phyloP scores from a whole-genome alignment of 208 protist species.

The Leishmania lainsoni region DNA sequence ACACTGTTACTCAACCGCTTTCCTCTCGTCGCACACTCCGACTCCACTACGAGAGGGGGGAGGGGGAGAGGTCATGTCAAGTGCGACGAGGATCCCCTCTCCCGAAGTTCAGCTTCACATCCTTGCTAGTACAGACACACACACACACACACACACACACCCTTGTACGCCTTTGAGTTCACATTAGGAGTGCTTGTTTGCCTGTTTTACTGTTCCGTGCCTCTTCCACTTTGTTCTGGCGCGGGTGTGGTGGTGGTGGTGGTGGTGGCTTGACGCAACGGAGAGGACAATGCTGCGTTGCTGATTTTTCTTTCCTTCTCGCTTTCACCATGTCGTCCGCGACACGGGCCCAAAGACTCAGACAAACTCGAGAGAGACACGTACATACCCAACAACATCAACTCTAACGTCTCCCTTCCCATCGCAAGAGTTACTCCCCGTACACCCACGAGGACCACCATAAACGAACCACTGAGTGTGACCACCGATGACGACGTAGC shows the following conservation, averaged over 20 bases:
- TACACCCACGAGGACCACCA: too few relatives aligned
- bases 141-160: neutral
- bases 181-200: neutral
- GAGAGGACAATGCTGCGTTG: neutral
- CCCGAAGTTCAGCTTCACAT: neutral
- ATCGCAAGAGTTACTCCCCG: too few relatives aligned
- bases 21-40: neutral
- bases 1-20: neutral
- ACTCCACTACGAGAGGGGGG: neutral
- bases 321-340: neutral
- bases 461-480: too few relatives aligned
- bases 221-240: neutral
- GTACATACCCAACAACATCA: neutral
- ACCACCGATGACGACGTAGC: too few relatives aligned
- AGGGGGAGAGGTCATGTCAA: neutral
- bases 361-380: neutral
- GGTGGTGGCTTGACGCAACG: too few relatives aligned
- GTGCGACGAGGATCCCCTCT: neutral
- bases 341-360: neutral
- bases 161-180: neutral
- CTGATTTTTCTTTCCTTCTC: neutral
- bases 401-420: too few relatives aligned
- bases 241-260: neutral
- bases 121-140: neutral
- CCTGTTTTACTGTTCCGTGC: neutral